A percentile compares a stretch with the other conserved stretches of the same genome.
Conservation (phyloP, 345 rosid genomes). For the Aethionema arabicum region DNA sequence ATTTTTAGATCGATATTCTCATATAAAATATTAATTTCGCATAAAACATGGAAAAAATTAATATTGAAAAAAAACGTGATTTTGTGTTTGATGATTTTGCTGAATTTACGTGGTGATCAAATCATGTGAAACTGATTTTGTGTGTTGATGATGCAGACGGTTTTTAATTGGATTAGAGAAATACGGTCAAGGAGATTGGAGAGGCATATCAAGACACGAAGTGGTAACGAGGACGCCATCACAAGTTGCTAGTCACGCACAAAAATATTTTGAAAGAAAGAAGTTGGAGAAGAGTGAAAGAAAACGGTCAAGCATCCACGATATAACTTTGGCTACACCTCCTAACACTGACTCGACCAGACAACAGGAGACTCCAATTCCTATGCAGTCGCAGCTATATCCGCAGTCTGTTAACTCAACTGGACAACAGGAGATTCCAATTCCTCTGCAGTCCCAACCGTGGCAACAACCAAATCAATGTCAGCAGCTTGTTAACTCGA, state of each 20-base stretch:
- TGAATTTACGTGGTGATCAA: no score
- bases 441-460: slow-evolving; percentile 8
- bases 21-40: no score
- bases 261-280: slow-evolving; percentile 78
- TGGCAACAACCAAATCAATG: no score
- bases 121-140: neutral
- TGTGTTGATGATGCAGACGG: slow-evolving; percentile 40
- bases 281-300: slow-evolving; percentile 63
- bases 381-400: no score
- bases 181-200: slow-evolving; percentile 87
- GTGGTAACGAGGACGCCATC: slow-evolving; percentile 85
- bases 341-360: slow-evolving; percentile 30
- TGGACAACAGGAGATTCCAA: slow-evolving; percentile 29
- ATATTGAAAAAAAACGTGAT: no score
- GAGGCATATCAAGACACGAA: slow-evolving; percentile 79
- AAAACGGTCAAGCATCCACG: slow-evolving; percentile 83
- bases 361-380: no score
- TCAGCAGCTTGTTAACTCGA: no score
- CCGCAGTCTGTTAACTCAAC: no score
- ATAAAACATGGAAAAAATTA: no score
- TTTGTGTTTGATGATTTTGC: no score
- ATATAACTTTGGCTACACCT: slow-evolving; percentile 48
- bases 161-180: slow-evolving; percentile 59
- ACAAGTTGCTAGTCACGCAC: slow-evolving; percentile 91
- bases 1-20: no score